Base-by-base conservation (phyloP, 768 basidiomycete species). In the Xerocomus potaroensis region DNA sequence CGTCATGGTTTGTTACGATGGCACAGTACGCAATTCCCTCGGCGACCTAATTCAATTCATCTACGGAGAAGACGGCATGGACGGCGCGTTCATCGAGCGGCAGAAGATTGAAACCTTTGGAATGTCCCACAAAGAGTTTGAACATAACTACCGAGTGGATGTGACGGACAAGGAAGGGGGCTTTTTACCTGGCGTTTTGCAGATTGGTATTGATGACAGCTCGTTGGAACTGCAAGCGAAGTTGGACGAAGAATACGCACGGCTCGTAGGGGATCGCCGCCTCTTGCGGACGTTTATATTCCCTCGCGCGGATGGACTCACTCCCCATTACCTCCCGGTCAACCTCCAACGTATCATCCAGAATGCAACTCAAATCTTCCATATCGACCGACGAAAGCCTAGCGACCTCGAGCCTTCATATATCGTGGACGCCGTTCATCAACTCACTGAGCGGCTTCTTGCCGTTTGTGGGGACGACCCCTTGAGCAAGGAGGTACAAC, bases 21-120 rank as follows among this genome's bases (percentile, higher is more conserved):
- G 95, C 22, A 98, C 96, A 0, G 95, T 98, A 19, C 82, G 96
- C 44, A 99, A 99, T 62, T 98, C 96, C 3, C 77, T 95, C 3
- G 95, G 95, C 12, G 94, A 98, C 67, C 80, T 99, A 30, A 78
- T 99, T 22, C 94, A 98, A 62, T 97, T 97, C 66, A 76, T 91
- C 19, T 99, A 99, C 54, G 96, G 96, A 24, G 96, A 99, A 64
- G 96, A 99, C 60, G 96, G 96, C 34, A 97, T 98, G 89, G 96
- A 99, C 61, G 96, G 91, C 49, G 91, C 92, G 0, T 94, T 84
- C 67, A 96, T 99, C 64, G 96, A 99, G 72, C 87, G 87, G 53
- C 96, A 99, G 69, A 85, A 79, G 43, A 84, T 97, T 43, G 91
- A 95, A 55, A 91, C 90, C 0, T 93, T 91, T 54, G 84, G 80